phyloP scores from a whole-genome alignment of 768 basidiomycete species.

The Lactarius pseudohatsudake region DNA sequence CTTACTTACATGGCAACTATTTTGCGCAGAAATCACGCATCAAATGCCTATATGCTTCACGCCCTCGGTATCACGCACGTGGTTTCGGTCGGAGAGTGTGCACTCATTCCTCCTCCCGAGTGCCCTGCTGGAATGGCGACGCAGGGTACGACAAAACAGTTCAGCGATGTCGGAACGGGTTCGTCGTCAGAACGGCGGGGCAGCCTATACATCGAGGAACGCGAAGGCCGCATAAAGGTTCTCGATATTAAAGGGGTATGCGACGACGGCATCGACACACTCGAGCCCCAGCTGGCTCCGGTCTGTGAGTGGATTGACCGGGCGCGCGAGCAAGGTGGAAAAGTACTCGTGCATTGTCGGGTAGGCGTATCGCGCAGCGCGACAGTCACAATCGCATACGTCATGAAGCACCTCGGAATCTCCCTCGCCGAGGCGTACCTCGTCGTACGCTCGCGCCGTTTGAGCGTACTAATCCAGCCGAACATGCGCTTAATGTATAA shows the following conservation, averaged over 20 bases:
- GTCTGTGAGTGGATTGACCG: slow-evolving; percentile 94
- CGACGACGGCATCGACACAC: slow-evolving; percentile 95
- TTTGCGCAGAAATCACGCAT: slow-evolving; percentile 75
- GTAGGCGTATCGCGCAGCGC: slow-evolving; percentile 98
- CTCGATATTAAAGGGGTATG: slow-evolving; percentile 90
- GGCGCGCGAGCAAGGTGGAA: slow-evolving; percentile 79
- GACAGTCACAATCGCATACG: slow-evolving; percentile 96
- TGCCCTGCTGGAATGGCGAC: slow-evolving; percentile 4
- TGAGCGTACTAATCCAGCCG: slow-evolving; percentile 91
- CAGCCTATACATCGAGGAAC: slow-evolving; percentile 84
- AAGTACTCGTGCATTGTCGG: slow-evolving; percentile 94
- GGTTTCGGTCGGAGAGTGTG: slow-evolving; percentile 94
- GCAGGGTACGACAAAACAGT: background rate
- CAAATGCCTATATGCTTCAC: slow-evolving; percentile 94
- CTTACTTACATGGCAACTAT: slow-evolving; percentile 29
- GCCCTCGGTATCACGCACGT: slow-evolving; percentile 96
- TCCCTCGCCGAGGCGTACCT: slow-evolving; percentile 93
- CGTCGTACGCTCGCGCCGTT: slow-evolving; percentile 83
- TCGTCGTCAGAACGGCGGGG: slow-evolving; percentile 57
- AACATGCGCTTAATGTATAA: slow-evolving; percentile 96
- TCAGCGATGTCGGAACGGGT: slow-evolving; percentile 38
- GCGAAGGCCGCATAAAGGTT: slow-evolving; percentile 86
- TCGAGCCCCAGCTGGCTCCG: slow-evolving; percentile 83
- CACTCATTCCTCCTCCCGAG: slow-evolving; percentile 71
- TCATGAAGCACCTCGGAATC: slow-evolving; percentile 87